A percentile compares a stretch with the other conserved stretches of the same genome.
Conservation (phyloP, 768 basidiomycete genomes). For the Tricholoma saponaceum region DNA sequence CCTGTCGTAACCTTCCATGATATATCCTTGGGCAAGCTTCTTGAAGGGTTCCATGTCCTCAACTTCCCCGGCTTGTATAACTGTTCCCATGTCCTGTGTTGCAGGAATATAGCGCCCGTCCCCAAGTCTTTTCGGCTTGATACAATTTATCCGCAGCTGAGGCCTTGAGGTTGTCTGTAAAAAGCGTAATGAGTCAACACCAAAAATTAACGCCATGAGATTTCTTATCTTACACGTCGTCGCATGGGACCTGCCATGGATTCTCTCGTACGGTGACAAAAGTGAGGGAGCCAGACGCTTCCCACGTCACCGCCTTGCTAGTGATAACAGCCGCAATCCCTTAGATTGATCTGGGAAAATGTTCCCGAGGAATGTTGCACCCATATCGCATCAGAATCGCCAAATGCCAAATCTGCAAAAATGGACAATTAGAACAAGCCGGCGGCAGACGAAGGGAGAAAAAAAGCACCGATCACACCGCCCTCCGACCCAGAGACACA, state of each 20-base stretch:
- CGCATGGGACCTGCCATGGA: constrained; percentile 70
- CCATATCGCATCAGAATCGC: constrained; percentile 69
- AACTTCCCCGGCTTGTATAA: constrained; percentile 28
- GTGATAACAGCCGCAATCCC: constrained; percentile 61
- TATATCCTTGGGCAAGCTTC: constrained; percentile 60
- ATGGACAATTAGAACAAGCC: too few relatives aligned
- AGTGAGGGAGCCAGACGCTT: constrained; percentile 55
- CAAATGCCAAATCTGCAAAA: constrained; percentile 59
- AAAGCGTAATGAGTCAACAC: constrained; percentile 3
- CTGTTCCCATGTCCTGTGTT: constrained; percentile 57
- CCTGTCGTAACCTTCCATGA: constrained; percentile 46
- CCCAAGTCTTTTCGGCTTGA: constrained; percentile 52
- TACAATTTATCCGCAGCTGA: constrained; percentile 28
- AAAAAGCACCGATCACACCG: constrained; percentile 77
- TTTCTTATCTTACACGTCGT: constrained; percentile 57
- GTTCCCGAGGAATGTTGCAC: constrained; percentile 70
- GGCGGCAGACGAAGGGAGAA: too few relatives aligned
- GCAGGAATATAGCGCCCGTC: constrained; percentile 48
- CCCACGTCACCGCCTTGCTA: constrained; percentile 63
- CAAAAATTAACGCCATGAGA: not conserved
- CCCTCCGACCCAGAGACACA: constrained; percentile 69
- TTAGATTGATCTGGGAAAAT: constrained; percentile 76
- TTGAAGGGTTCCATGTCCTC: constrained; percentile 49
- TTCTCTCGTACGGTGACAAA: constrained; percentile 56
- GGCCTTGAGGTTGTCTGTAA: constrained; percentile 35